Percentiles rank a stretch among this genome's conserved stretches.
Conservation (phyloP, 176 grass and related monocot species). For the Bolboschoenus planiculmis region DNA sequence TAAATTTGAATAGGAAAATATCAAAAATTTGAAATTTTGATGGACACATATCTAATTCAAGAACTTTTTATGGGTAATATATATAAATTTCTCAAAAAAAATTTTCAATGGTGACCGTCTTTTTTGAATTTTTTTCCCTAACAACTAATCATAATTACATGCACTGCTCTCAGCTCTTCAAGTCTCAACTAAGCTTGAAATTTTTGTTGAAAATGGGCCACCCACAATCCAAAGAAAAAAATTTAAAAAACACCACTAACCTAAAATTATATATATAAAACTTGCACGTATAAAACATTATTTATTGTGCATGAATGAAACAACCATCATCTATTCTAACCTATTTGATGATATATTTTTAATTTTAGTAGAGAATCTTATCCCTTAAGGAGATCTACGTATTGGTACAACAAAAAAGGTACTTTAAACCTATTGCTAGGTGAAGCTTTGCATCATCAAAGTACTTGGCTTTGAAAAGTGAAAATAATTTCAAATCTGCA, state of each 20-base stretch:
- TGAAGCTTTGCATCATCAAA: not conserved
- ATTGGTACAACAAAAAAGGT: not conserved
- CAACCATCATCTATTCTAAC: not conserved
- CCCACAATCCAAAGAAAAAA: not conserved
- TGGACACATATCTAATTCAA: too few relatives aligned
- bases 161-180: not conserved
- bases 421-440: not conserved
- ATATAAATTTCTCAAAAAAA: too few relatives aligned
- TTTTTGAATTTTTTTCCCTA: not conserved
- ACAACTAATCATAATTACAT: not conserved
- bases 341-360: too few relatives aligned
- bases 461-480: not conserved
- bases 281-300: not conserved
- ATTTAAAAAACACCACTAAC: not conserved
- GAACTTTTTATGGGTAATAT: too few relatives aligned
- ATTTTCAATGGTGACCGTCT: not conserved
- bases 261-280: not conserved
- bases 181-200: not conserved
- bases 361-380: not conserved
- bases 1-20: too few relatives aligned
- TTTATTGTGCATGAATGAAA: not conserved
- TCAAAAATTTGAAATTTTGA: too few relatives aligned
- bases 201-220: not conserved
- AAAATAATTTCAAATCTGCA: not conserved
- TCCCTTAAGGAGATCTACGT: not conserved